These are phyloP conservation scores for Colletotrichum sp. DNA, from an alignment of 2,329 filamentous ascomycete genomes.

Conservation along the genomic window DNA sequence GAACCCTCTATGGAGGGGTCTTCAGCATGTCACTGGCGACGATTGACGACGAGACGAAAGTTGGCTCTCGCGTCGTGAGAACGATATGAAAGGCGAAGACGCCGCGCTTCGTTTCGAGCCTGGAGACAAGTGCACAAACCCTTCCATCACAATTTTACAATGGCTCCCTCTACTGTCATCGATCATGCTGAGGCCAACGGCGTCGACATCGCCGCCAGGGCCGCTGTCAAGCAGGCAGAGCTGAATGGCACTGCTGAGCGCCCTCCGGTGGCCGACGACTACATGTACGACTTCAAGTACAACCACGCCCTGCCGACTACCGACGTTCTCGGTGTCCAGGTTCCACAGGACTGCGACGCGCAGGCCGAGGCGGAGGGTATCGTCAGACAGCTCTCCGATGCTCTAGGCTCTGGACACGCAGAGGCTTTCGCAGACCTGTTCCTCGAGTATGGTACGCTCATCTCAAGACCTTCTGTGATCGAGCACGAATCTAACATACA, in stretches of 20 bases:
- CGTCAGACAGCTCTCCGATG: not conserved
- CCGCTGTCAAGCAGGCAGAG: not conserved
- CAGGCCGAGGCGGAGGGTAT: not conserved
- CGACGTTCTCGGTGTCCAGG: not conserved
- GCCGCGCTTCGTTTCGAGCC: not conserved
- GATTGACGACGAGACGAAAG: not conserved
- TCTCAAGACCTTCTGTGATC: not conserved
- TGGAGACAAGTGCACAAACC: not conserved
- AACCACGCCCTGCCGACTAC: not conserved
- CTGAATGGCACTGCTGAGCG: not conserved
- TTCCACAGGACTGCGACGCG: not conserved
- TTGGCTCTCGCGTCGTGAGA: not conserved
- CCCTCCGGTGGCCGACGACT: not conserved
- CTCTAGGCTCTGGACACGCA: not conserved
- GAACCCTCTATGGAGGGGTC: not conserved
- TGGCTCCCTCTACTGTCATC: not conserved
- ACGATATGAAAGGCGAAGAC: not conserved
- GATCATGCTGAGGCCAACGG: not conserved
- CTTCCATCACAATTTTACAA: not conserved
- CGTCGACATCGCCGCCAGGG: not conserved
- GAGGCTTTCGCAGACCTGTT: not conserved
- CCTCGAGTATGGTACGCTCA: not conserved
- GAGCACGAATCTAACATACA: accelerated
- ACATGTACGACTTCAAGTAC: not conserved
- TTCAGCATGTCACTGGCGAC: not conserved